A percentile compares a stretch with the other conserved stretches of the same genome.
phyloP scores from a whole-genome alignment of 176 grass and related monocot genomes.

The Eleusine coracana region DNA sequence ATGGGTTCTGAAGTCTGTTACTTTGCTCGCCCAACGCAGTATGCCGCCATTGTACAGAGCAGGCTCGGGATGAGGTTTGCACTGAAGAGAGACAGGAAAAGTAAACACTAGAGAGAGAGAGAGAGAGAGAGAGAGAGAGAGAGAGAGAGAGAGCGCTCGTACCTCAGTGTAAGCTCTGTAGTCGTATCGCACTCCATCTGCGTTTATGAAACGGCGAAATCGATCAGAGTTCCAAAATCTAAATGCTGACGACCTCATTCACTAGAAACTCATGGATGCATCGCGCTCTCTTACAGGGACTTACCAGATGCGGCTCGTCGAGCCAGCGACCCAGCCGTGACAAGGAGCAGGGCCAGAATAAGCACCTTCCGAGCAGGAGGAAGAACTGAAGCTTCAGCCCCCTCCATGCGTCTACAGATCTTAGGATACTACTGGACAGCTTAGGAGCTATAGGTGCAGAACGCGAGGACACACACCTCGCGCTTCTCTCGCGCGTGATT shows the following conservation, averaged over 20 bases:
- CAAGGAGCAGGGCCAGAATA: conserved; percentile 14
- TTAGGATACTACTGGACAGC: background rate
- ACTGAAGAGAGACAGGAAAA: conserved; percentile 38
- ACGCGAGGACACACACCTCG: background rate
- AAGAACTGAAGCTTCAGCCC: background rate
- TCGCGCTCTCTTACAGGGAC: background rate
- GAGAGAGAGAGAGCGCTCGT: background rate
- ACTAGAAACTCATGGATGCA: background rate
- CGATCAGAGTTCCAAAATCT: background rate
- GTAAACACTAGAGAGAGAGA: too few species aligned
- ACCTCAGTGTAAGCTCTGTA: conserved; percentile 54
- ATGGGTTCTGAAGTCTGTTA: conserved; percentile 45
- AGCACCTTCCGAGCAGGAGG: background rate
- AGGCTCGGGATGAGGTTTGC: conserved; percentile 76
- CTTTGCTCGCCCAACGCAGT: conserved; percentile 48
- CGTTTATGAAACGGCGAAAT: background rate
- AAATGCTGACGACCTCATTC: background rate
- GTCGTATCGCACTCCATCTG: conserved; percentile 44
- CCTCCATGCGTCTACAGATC: conserved; percentile 14
- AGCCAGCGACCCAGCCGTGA: background rate
- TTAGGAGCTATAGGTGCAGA: background rate
- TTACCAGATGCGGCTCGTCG: conserved; percentile 35
- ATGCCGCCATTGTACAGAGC: conserved; percentile 85
- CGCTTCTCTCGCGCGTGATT: conserved; percentile 31
- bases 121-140: background rate